Percentiles rank a stretch among this genome's conserved stretches.
Evolutionary conservation across 371 early-diverging fungal species (phyloP).

Genomic region (Mortierella sp.): DNA sequence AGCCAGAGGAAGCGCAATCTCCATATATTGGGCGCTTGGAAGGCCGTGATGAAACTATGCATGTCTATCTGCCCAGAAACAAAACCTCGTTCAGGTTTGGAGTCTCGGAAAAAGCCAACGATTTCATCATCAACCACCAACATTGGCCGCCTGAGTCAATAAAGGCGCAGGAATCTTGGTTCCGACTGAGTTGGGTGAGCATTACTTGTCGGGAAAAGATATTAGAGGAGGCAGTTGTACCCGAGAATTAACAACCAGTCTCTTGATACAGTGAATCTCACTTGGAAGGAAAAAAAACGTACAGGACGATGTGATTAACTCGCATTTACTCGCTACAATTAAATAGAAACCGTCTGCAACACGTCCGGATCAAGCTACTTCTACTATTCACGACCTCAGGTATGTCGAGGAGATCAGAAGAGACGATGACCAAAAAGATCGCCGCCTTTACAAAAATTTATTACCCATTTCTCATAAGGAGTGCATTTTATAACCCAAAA

Average conservation of each 20-base stretch:
- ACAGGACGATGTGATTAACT: neutral
- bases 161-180: constrained; percentile 22
- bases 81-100: constrained; percentile 18
- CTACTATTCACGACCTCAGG: neutral
- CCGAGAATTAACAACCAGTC: neutral
- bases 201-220: neutral
- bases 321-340: neutral
- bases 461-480: neutral
- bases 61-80: constrained; percentile 5
- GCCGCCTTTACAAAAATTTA: too few relatives aligned
- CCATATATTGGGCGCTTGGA: constrained; percentile 11
- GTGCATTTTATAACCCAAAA: neutral
- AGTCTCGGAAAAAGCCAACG: constrained; percentile 16
- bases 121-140: constrained; percentile 19
- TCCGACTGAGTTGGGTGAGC: constrained; percentile 28
- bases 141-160: constrained; percentile 21
- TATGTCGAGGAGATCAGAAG: neutral
- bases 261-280: neutral
- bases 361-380: neutral
- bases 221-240: neutral
- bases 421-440: too few relatives aligned
- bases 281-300: neutral
- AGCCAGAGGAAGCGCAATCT: neutral
- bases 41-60: constrained; percentile 20
- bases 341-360: neutral